Evolutionary conservation across 2,329 filamentous ascomycete genomes (phyloP), one percentile per base, ranked within the genome.

Genomic region (Cadophora sp.): DNA sequence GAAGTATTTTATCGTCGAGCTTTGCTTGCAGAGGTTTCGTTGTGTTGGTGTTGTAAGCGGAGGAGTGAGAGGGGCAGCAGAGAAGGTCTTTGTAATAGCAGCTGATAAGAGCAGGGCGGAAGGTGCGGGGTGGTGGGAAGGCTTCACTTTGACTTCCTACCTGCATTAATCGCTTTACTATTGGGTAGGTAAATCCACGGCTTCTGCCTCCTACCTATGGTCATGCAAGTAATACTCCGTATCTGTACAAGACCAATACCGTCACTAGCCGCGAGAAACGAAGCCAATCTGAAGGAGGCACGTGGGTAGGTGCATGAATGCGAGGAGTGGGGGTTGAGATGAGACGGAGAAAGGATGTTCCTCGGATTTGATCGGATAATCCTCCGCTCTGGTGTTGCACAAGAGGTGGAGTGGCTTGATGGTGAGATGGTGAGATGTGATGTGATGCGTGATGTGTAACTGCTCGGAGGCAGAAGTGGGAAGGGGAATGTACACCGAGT

Each of bases 181-280:
- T 26, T 40, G 31, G 50, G 29, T 6, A 27, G 48, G 26, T 19
- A 26, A 11, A 29, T 43, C 31, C 26, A 55, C 16, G 60, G 48
- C 50, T 16, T 14, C 27, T 27, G 14, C 14, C 12, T 3, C 37
- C 43, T 43, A 43, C 40, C 14, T 16, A 19, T 43, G 16, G 40
- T 43, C 16, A 43, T 43, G 40, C 40, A 43, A 43, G 12, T 43
- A 16, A 43, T 43, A 34, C n/a, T n/a, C n/a, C n/a, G n/a, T n/a
- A n/a, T n/a, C n/a, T 5, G 31, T 34, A 34, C 5, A 43, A 16
- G 40, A 31, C 40, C 40, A 62, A 62, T 14, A 51, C 53, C 59
- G 66, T 53, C 31, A 58, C 50, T 66, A 69, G 66, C 59, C 63
- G 58, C 58, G 61, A 70, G 63, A 68, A 64, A 55, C 59, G 56